These are phyloP conservation scores for Nyctanthes arbortristis DNA, from an alignment of 257 asterid species.

Conservation along the genomic window DNA sequence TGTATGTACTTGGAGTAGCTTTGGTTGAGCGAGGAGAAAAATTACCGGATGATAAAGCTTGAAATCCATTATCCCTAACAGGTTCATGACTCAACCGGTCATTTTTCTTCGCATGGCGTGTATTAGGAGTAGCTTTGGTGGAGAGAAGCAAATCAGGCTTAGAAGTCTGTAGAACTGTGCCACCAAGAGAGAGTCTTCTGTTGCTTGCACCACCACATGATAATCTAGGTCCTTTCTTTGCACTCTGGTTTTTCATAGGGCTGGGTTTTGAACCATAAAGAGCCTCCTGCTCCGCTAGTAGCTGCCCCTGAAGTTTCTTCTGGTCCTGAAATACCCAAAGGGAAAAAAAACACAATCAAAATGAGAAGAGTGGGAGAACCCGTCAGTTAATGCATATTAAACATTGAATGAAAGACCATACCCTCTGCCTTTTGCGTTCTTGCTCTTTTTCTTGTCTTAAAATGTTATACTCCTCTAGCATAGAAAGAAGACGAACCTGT, in stretches of 20 bases:
- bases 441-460: constrained; percentile 84
- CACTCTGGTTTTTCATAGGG: constrained; percentile 64
- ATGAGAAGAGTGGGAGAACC: constrained; percentile 9
- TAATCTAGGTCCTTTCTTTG: constrained; percentile 53
- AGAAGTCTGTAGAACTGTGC: constrained; percentile 46
- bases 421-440: constrained; percentile 91
- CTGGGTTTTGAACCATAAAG: constrained; percentile 66
- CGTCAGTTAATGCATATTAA: neutral
- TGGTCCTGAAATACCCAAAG: constrained; percentile 64
- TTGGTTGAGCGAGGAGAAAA: too few species aligned
- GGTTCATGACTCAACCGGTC: constrained; percentile 41
- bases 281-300: constrained; percentile 58
- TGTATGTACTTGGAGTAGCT: too few species aligned
- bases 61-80: constrained; percentile 48
- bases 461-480: constrained; percentile 75
- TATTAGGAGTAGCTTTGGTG: constrained; percentile 49
- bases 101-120: constrained; percentile 42
- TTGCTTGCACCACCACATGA: constrained; percentile 53
- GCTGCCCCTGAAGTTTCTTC: constrained; percentile 66
- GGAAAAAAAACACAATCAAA: neutral
- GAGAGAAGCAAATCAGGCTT: constrained; percentile 40
- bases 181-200: constrained; percentile 65
- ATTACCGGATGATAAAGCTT: constrained; percentile 68
- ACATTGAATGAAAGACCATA: constrained; percentile 26
- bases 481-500: constrained; percentile 77